Percentiles rank a stretch among this genome's conserved stretches.
phyloP scores from a whole-genome alignment of 495 filamentous ascomycete species.

The Aspergillus bertholletiae region DNA sequence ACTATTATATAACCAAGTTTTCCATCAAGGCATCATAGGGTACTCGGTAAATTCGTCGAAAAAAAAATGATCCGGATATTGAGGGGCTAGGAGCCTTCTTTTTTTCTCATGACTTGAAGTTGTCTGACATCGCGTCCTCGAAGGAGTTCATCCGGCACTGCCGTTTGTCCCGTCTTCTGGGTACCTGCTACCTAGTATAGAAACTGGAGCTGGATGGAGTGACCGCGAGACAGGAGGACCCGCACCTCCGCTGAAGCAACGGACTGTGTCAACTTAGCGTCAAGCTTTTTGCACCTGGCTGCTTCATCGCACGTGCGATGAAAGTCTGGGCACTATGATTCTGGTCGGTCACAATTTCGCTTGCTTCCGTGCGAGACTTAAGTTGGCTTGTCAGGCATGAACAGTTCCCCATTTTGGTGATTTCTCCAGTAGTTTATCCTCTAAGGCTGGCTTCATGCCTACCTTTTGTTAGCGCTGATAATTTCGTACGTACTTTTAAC shows the following conservation, averaged over 20 bases:
- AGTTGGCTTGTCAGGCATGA: neutral
- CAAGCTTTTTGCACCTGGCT: conserved; percentile 9
- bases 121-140: too few relatives aligned
- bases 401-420: neutral
- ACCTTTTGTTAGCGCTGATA: too few relatives aligned
- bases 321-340: conserved; percentile 4
- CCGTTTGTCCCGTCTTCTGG: neutral
- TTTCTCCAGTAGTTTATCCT: neutral
- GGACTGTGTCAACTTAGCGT: conserved; percentile 4
- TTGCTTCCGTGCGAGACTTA: neutral
- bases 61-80: too few relatives aligned
- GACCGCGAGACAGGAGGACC: neutral
- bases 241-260: neutral
- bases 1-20: too few relatives aligned
- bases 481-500: too few relatives aligned
- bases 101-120: too few relatives aligned
- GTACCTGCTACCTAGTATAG: neutral
- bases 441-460: too few relatives aligned
- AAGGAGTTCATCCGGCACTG: neutral
- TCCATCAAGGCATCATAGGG: too few relatives aligned
- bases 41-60: too few relatives aligned
- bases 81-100: too few relatives aligned
- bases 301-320: neutral
- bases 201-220: neutral
- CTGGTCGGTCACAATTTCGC: conserved; percentile 9